These are phyloP conservation scores for Tillandsia fasciculata DNA, from an alignment of 176 grass and related monocot species.

Conservation along the genomic window DNA sequence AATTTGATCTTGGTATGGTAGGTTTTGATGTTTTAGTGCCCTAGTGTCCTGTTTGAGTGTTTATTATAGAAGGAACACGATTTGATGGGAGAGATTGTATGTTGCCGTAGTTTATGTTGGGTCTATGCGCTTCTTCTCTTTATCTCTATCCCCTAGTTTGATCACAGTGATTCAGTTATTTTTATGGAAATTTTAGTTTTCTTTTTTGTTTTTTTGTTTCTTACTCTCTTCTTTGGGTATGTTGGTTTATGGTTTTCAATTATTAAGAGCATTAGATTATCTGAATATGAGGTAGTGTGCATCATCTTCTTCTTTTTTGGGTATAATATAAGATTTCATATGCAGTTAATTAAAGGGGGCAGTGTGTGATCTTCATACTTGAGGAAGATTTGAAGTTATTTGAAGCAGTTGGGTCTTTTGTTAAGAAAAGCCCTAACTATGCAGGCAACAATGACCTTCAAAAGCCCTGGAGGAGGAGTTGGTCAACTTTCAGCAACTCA, in stretches of 20 bases:
- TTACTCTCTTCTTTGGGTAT: background rate
- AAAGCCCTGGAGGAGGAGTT: conserved; percentile 8
- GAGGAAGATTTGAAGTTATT: background rate
- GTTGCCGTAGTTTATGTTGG: background rate
- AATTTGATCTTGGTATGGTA: background rate
- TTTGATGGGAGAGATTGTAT: background rate
- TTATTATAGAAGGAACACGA: background rate
- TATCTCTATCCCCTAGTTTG: background rate
- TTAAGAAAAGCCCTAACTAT: background rate
- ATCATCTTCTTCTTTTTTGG: background rate
- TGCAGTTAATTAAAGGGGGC: background rate
- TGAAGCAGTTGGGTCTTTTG: background rate
- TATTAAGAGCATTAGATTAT: background rate
- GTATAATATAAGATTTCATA: background rate
- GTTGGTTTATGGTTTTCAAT: background rate
- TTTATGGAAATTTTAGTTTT: background rate
- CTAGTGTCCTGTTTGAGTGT: background rate
- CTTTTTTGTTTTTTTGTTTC: background rate
- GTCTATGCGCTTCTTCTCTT: background rate
- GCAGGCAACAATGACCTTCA: conserved; percentile 15
- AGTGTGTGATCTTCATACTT: background rate
- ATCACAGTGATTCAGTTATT: background rate
- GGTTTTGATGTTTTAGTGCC: background rate
- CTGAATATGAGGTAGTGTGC: background rate
- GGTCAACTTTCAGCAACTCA: conserved; percentile 5